A percentile compares a stretch with the other conserved stretches of the same genome.
Evolutionary conservation across 1,284 basidiomycete species (phyloP).

Genomic region (Cryptococcus sp.): DNA sequence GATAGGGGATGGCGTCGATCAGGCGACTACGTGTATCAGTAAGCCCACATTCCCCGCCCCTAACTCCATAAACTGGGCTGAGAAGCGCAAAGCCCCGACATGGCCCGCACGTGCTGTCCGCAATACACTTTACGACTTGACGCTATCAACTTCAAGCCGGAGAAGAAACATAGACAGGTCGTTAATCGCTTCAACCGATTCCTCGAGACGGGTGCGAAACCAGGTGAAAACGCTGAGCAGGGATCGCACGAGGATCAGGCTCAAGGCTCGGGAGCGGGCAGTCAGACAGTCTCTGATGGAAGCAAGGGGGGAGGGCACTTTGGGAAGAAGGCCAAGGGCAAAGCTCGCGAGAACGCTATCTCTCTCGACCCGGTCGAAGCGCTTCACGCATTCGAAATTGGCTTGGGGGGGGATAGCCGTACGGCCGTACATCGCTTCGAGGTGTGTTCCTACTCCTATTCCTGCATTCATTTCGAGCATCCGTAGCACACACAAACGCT

Average conservation of each 20-base stretch:
- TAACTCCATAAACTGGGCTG: background rate
- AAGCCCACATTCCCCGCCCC: slow-evolving; percentile 5
- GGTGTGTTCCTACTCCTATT: slow-evolving; percentile 21
- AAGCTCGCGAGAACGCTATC: slow-evolving; percentile 31
- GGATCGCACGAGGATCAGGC: slow-evolving; percentile 5
- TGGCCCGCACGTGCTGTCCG: slow-evolving; percentile 81
- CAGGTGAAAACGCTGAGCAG: slow-evolving; percentile 10
- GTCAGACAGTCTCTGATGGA: slow-evolving; percentile 8
- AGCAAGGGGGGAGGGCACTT: slow-evolving; percentile 19
- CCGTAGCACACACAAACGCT: background rate
- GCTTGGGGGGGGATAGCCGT: slow-evolving; percentile 18
- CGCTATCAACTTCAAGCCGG: slow-evolving; percentile 67
- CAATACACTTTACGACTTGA: slow-evolving; percentile 92
- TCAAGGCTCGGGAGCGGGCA: background rate
- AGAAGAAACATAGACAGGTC: slow-evolving; percentile 76
- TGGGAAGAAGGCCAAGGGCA: slow-evolving; percentile 23
- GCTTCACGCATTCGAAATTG: slow-evolving; percentile 36
- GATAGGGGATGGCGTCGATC: slow-evolving; percentile 88
- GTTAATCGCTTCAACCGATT: slow-evolving; percentile 68
- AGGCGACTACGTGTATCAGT: slow-evolving; percentile 66
- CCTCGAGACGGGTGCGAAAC: slow-evolving; percentile 24
- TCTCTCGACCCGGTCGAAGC: slow-evolving; percentile 32
- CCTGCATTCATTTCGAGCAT: background rate
- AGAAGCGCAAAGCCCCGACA: slow-evolving; percentile 70
- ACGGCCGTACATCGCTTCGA: slow-evolving; percentile 32